phyloP scores from a whole-genome alignment of 768 basidiomycete species.

The Pleurotus cornucopiae region DNA sequence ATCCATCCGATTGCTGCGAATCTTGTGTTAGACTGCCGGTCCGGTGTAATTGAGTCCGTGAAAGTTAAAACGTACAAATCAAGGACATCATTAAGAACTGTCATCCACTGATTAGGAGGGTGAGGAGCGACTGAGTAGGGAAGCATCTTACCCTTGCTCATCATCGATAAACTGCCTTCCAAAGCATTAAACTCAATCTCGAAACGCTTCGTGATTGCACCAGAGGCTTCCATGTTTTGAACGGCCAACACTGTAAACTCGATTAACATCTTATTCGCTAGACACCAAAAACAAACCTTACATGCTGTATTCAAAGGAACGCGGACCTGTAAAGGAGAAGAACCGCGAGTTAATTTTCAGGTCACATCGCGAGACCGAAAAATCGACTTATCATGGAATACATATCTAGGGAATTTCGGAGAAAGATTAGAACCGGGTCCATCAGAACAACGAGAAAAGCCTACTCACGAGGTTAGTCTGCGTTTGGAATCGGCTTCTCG shows the following conservation, averaged over 20 bases:
- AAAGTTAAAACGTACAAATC: constrained; percentile 38
- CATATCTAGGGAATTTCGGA: constrained; percentile 31
- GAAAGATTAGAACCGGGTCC: not conserved
- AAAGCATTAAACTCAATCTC: constrained; percentile 73
- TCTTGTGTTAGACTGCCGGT: not conserved
- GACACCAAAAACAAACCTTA: constrained; percentile 5
- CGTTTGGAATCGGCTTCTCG: constrained; percentile 62
- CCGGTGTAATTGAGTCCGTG: not conserved
- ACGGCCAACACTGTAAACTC: constrained; percentile 50
- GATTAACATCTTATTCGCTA: not conserved
- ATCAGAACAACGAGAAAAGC: not conserved
- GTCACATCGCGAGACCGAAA: not conserved
- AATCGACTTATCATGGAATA: constrained; percentile 41
- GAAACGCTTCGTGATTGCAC: constrained; percentile 54
- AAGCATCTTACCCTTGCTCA: constrained; percentile 56
- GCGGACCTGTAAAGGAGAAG: constrained; percentile 38
- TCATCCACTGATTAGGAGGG: too few relatives aligned
- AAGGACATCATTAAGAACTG: constrained; percentile 61
- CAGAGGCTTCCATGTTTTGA: constrained; percentile 71
- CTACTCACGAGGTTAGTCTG: constrained; percentile 48
- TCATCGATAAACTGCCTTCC: constrained; percentile 65
- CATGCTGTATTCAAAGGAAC: constrained; percentile 61
- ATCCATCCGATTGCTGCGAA: constrained; percentile 59
- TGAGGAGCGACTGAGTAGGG: too few relatives aligned
- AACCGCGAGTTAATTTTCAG: constrained; percentile 14